A percentile compares a stretch with the other conserved stretches of the same genome.
These are phyloP conservation scores for Mycena haematopus DNA, from an alignment of 768 basidiomycete genomes.

Conservation along the genomic window DNA sequence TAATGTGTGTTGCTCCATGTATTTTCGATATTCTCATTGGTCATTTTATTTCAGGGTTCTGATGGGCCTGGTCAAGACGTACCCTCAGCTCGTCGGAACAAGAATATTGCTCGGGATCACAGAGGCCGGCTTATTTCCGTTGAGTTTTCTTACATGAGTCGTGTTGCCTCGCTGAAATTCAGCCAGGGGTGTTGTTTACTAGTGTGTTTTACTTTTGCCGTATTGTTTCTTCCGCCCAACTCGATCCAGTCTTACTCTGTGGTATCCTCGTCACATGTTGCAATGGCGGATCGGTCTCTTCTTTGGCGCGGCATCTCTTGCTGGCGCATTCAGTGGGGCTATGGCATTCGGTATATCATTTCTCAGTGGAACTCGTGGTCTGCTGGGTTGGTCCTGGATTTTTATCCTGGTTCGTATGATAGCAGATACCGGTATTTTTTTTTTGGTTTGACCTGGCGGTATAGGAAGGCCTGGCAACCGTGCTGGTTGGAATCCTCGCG, in stretches of 20 bases:
- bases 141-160: background rate
- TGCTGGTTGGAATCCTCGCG: constrained; percentile 59
- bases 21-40: background rate
- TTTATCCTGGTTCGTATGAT: constrained; percentile 51
- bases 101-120: constrained; percentile 67
- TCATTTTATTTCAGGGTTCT: constrained; percentile 44
- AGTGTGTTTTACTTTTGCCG: constrained; percentile 46
- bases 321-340: constrained; percentile 63
- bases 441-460: background rate
- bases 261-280: constrained; percentile 70
- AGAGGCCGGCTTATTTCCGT: constrained; percentile 74
- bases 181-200: constrained; percentile 65
- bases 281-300: constrained; percentile 69
- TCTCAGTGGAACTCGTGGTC: constrained; percentile 52
- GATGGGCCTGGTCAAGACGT: constrained; percentile 77
- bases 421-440: constrained; percentile 44
- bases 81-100: constrained; percentile 60
- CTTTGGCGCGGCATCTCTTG: constrained; percentile 66
- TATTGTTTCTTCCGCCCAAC: background rate
- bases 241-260: constrained; percentile 59
- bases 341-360: constrained; percentile 62
- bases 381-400: constrained; percentile 72
- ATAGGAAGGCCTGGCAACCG: constrained; percentile 64
- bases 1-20: constrained; percentile 49
- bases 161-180: background rate